A percentile compares a stretch with the other conserved stretches of the same genome.
These are phyloP conservation scores for Phytomonas francai DNA, from an alignment of 208 protist genomes.

Conservation along the genomic window DNA sequence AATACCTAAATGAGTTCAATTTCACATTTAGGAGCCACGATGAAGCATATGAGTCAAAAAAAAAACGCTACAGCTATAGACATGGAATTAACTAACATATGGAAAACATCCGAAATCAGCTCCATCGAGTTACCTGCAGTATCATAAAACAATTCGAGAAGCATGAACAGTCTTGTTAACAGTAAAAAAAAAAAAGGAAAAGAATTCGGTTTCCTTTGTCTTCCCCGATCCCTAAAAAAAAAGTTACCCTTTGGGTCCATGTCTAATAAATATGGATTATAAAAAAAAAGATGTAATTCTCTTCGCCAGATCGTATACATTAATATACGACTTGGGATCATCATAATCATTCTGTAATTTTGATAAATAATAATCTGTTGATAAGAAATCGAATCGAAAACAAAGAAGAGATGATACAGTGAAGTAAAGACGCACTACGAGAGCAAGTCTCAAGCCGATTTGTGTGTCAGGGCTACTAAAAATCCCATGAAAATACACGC, in stretches of 20 bases:
- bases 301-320: neutral
- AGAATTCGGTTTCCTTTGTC: constrained; percentile 36
- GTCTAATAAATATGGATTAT: neutral
- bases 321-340: neutral
- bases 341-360: neutral
- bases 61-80: constrained; percentile 92
- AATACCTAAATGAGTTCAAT: constrained; percentile 75
- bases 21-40: constrained; percentile 82
- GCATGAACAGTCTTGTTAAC: constrained; percentile 65
- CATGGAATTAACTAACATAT: constrained; percentile 96
- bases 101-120: constrained; percentile 94
- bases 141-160: constrained; percentile 82
- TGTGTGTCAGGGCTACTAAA: neutral
- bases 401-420: neutral
- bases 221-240: neutral
- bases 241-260: neutral
- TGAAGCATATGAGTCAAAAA: constrained; percentile 88
- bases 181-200: constrained; percentile 46
- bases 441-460: neutral
- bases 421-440: neutral
- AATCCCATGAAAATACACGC: neutral
- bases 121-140: constrained; percentile 71
- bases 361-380: neutral
- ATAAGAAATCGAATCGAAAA: neutral
- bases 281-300: neutral